Conservation (phyloP, 306 rosid genomes). For the Pyrus communis region DNA sequence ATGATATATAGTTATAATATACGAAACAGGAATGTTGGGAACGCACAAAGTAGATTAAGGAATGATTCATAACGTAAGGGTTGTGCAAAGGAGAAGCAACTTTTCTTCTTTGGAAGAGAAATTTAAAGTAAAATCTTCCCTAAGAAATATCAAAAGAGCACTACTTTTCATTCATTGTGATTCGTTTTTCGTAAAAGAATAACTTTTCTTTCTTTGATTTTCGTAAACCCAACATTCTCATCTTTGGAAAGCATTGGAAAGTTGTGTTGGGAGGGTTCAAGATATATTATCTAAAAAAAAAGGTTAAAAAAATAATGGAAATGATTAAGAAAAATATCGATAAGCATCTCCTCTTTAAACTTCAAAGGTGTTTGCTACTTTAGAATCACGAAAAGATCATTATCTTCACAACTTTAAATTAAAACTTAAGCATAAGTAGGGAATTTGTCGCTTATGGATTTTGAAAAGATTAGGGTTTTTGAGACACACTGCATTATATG, state of each 20-base stretch:
- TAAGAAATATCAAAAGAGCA: slow-evolving; percentile 74
- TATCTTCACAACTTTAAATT: slow-evolving; percentile 59
- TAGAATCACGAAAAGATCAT: slow-evolving; percentile 84
- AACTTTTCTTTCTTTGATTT: slow-evolving; percentile 72
- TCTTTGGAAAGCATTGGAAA: slow-evolving; percentile 67
- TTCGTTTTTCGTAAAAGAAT: slow-evolving; percentile 70
- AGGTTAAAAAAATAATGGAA: slow-evolving; percentile 1
- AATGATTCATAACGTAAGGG: slow-evolving; percentile 61
- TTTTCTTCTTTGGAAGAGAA: slow-evolving; percentile 52
- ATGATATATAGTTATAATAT: slow-evolving; percentile 10
- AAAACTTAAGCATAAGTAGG: slow-evolving; percentile 61
- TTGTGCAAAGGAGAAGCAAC: slow-evolving; percentile 73
- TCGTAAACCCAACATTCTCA: slow-evolving; percentile 78
- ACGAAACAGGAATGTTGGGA: slow-evolving; percentile 29
- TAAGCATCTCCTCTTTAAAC: slow-evolving; percentile 71
- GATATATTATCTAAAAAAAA: slow-evolving; percentile 26
- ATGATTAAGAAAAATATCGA: slow-evolving; percentile 42
- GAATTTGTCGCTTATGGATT: slow-evolving; percentile 76
- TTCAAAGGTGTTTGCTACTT: slow-evolving; percentile 73
- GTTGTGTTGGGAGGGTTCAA: slow-evolving; percentile 46
- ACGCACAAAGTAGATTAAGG: slow-evolving; percentile 34
- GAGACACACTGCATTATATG: slow-evolving; percentile 34
- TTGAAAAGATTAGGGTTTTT: slow-evolving; percentile 50
- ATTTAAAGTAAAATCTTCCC: slow-evolving; percentile 67
- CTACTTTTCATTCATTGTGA: slow-evolving; percentile 80